Base-by-base conservation (phyloP, 345 rosid species). In the Arabis alpina region DNA sequence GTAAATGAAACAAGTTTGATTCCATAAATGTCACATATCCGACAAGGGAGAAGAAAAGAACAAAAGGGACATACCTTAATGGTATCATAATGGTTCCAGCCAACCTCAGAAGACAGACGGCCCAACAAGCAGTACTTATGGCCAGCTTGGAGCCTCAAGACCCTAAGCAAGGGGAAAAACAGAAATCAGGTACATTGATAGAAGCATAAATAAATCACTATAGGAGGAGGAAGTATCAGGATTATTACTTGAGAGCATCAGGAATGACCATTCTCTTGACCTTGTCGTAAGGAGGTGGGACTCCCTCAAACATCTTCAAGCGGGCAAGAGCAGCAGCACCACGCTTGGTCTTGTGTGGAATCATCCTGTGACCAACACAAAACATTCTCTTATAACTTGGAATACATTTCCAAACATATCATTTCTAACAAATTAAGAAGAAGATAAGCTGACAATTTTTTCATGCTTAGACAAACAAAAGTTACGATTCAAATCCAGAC, bases 201-300 rank as follows among this genome's bases (percentile, higher is more conserved):
- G 4, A 34, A 34, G 2, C 8, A 6, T 34, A 34, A 34, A 34
- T 10, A 28, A 28, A 28, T 28, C 5, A 28, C 32, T 2, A 24
- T 2, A 30, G 11, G 27, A 61, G 8, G 24, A 66, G 0, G 59
- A 62, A 39, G 27, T 14, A 1, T 1, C 41, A 1, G 2, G 10
- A 71, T 47, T 54, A 73, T 72, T 57, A 92, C 92, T 87, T 89
- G 60, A 92, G 92, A 42, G 98, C 94, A 81, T 92, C 98, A 4
- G 98, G 98, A 39, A 92, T 79, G 48, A 88, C 94, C 98, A 92
- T 92, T 57, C 89, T 87, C 84, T 92, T 92, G 45, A 71, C 77
- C 79, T 85, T 92, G 71, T 92, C 94, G 68, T 81, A 92, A 9
- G 98, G 96, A 2, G 92, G 80, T 3, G 98, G 98, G 24, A 92